Conservation (phyloP, 495 filamentous ascomycete genomes). For the Aspergillus bertholletiae region DNA sequence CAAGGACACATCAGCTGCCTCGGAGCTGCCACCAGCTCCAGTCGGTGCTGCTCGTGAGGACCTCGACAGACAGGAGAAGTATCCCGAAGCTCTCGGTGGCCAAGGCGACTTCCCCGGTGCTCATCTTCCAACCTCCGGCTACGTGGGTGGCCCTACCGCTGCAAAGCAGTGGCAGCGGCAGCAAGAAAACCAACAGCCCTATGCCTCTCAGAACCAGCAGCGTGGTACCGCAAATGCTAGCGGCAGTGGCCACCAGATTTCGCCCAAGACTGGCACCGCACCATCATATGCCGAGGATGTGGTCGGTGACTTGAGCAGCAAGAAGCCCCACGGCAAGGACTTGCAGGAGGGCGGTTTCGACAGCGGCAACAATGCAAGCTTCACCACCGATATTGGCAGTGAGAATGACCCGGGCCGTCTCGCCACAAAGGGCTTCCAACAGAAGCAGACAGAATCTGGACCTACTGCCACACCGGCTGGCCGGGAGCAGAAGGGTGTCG, state of each 20-base stretch:
- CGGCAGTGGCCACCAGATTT: constrained; percentile 23
- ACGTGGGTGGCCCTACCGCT: constrained; percentile 39
- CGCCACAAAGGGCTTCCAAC: constrained; percentile 49
- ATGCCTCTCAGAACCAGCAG: not conserved
- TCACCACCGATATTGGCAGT: constrained; percentile 55
- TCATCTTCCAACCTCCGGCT: constrained; percentile 39
- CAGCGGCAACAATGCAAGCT: constrained; percentile 54
- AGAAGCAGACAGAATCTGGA: constrained; percentile 34
- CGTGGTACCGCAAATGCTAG: constrained; percentile 19
- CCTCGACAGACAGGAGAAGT: constrained; percentile 40
- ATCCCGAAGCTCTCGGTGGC: constrained; percentile 48
- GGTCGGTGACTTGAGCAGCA: constrained; percentile 22
- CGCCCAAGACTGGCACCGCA: constrained; percentile 32
- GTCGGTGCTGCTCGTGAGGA: constrained; percentile 47
- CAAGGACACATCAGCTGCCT: constrained; percentile 52
- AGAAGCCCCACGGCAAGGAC: constrained; percentile 55
- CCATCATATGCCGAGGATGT: constrained; percentile 44
- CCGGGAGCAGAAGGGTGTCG: constrained; percentile 40
- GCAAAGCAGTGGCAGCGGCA: constrained; percentile 30
- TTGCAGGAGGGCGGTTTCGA: constrained; percentile 53
- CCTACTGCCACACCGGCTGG: constrained; percentile 29
- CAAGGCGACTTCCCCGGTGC: constrained; percentile 45
- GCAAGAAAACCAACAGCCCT: constrained; percentile 19
- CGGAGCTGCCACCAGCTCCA: constrained; percentile 45
- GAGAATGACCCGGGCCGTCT: constrained; percentile 59